Percentiles rank a stretch among this genome's conserved stretches.
These are phyloP conservation scores for Cenchrus purpureus DNA, from an alignment of 176 grass and related monocot species.

Conservation along the genomic window DNA sequence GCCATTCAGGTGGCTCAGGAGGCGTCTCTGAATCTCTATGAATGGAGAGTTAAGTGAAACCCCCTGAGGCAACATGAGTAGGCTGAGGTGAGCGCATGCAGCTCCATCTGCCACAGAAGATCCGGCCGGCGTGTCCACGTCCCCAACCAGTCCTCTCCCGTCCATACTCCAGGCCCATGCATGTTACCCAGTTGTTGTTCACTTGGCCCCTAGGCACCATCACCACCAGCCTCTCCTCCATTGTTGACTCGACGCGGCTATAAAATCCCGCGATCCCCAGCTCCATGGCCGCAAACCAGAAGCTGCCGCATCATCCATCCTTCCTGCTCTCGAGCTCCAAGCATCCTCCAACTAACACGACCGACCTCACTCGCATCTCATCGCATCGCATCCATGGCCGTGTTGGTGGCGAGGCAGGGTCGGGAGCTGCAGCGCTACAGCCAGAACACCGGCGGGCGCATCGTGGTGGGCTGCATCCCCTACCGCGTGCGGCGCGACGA, in stretches of 20 bases:
- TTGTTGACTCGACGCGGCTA: conserved; percentile 37
- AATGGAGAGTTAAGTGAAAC: neutral
- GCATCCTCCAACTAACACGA: neutral
- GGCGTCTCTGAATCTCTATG: no score
- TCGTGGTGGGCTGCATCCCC: conserved; percentile 95
- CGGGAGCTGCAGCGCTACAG: conserved; percentile 95
- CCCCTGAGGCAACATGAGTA: neutral
- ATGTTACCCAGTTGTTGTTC: conserved; percentile 33
- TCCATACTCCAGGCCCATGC: conserved; percentile 40
- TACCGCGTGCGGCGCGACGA: conserved; percentile 53
- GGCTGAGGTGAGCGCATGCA: neutral
- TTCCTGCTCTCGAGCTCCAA: neutral
- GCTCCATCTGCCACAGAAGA: neutral
- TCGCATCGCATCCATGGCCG: conserved; percentile 48
- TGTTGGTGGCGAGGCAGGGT: conserved; percentile 83
- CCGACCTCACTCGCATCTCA: neutral
- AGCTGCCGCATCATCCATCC: conserved; percentile 24
- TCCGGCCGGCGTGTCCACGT: conserved; percentile 30
- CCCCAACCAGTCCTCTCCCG: neutral
- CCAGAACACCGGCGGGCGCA: conserved; percentile 53
- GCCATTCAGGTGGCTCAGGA: neutral
- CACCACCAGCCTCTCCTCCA: neutral
- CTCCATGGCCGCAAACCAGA: conserved; percentile 43
- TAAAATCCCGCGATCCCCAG: conserved; percentile 33
- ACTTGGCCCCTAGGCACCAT: conserved; percentile 5